These are phyloP conservation scores for Lithospermum erythrorhizon DNA, from an alignment of 257 asterid genomes.

Conservation along the genomic window DNA sequence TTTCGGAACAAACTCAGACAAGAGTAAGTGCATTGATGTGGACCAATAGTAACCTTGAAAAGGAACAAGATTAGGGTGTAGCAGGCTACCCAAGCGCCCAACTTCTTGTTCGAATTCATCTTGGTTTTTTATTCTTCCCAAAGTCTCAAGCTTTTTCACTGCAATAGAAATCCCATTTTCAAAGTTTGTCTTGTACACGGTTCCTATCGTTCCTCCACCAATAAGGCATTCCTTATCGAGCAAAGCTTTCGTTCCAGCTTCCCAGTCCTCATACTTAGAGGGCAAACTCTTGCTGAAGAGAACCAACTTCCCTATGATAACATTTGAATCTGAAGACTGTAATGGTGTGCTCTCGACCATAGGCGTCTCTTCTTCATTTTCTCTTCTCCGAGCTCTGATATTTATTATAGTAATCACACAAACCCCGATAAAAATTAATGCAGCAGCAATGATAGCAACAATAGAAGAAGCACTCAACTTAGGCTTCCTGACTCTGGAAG, in stretches of 20 bases:
- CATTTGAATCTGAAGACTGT: conserved; percentile 66
- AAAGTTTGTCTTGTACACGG: conserved; percentile 66
- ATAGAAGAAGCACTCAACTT: conserved; percentile 61
- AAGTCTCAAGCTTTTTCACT: conserved; percentile 71
- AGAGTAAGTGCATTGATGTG: conserved; percentile 62
- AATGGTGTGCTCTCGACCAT: conserved; percentile 62
- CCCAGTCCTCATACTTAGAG: conserved; percentile 93
- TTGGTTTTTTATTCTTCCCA: conserved; percentile 73
- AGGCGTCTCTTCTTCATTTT: conserved; percentile 40
- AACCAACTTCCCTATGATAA: conserved; percentile 77
- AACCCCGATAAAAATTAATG: conserved; percentile 59
- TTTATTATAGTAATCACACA: conserved; percentile 59
- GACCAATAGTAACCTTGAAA: conserved; percentile 93
- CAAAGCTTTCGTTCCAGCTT: conserved; percentile 83
- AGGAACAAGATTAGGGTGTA: conserved; percentile 59
- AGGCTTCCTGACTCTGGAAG: conserved; percentile 32
- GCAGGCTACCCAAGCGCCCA: conserved; percentile 58
- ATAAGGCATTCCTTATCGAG: conserved; percentile 73
- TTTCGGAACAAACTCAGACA: conserved; percentile 51
- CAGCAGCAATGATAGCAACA: conserved; percentile 79
- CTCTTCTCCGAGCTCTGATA: conserved; percentile 46
- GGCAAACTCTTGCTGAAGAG: conserved; percentile 76
- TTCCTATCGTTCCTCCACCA: conserved; percentile 89
- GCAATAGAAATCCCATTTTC: conserved; percentile 72
- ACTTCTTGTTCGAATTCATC: conserved; percentile 87